phyloP scores from a whole-genome alignment of 129 eudicot genomes.

The Artemisia annua region DNA sequence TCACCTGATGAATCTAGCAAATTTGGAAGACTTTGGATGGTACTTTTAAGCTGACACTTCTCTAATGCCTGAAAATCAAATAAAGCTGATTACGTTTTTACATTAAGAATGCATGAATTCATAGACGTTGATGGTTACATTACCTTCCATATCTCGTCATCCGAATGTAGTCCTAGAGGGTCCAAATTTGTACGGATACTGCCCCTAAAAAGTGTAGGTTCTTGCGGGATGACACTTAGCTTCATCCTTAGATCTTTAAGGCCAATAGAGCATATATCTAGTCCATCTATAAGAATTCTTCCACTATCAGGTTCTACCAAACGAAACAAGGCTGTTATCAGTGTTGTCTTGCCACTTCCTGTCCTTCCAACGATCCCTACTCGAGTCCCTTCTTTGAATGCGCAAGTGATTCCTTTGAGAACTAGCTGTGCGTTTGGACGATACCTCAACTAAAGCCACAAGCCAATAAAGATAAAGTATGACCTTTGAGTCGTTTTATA shows the following conservation, averaged over 20 bases:
- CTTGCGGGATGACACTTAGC: no score
- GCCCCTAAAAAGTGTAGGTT: no score
- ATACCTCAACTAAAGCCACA: constrained; percentile 58
- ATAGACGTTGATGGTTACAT: background rate
- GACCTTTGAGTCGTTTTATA: background rate
- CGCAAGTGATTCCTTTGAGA: constrained; percentile 41
- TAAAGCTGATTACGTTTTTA: no score
- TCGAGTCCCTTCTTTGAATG: no score
- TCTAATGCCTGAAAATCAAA: no score
- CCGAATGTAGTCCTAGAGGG: no score
- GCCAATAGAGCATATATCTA: no score
- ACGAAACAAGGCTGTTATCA: constrained; percentile 72
- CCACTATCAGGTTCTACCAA: constrained; percentile 68
- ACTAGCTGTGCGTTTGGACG: constrained; percentile 79
- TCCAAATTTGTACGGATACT: no score
- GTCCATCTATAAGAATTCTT: no score
- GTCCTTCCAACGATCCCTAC: no score
- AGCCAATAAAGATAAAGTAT: background rate
- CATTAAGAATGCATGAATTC: background rate
- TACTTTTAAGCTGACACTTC: constrained; percentile 64
- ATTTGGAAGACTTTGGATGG: constrained; percentile 62
- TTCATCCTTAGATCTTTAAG: no score
- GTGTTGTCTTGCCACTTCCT: constrained; percentile 51
- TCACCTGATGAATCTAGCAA: constrained; percentile 74
- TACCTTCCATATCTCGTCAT: constrained; percentile 72